Base-by-base conservation (phyloP, 2,329 filamentous ascomycete species). In the Aotearoamyces nothofagi region DNA sequence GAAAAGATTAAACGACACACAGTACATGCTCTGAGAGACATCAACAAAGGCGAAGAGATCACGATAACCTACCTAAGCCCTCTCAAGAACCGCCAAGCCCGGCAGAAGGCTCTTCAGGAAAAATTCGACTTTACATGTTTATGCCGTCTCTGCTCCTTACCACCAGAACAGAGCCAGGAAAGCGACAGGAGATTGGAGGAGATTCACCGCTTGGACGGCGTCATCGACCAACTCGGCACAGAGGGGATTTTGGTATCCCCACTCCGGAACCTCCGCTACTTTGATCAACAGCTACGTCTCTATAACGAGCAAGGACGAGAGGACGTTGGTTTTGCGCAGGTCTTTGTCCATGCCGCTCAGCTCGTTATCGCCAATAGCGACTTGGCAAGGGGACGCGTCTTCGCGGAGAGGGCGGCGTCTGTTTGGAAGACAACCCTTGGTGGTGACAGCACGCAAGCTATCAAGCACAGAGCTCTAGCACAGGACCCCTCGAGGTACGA, bases 111-210 rank as follows among this genome's bases (percentile, higher is more conserved):
- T 19, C 43, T 53, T 15, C 35, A 36, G 33, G 22, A 39, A 19
- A 41, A 39, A 11, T 55, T 57, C 33, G 35, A 32, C 6, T 57
- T 56, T 33, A 29, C 35, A 9, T 57, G 52, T 39, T 37, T 32
- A 3, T 56, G 52, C 27, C 33, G 39, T 28, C 40, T 55, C 5
- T 58, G 53, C 40, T 50, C 51, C 15, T 47, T 56, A 22, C 42
- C 49, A 7, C 9, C 24, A 22, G 36, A 44, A 8, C 31, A 52
- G 34, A 50, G 46, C 27, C 30, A 44, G 22, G 33, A 42, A 22
- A 55, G 39, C 31, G 53, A 56, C 30, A 38, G 25, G 33, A 41
- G 27, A 28, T 19, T 44, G 4, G 24, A 40, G 9, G 35, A 40
- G 22, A 42, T 39, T 28, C 30, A n/a, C 31, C 44, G 16, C 33